Conservation (phyloP, 257 asterid species). For the Solanum etuberosum region DNA sequence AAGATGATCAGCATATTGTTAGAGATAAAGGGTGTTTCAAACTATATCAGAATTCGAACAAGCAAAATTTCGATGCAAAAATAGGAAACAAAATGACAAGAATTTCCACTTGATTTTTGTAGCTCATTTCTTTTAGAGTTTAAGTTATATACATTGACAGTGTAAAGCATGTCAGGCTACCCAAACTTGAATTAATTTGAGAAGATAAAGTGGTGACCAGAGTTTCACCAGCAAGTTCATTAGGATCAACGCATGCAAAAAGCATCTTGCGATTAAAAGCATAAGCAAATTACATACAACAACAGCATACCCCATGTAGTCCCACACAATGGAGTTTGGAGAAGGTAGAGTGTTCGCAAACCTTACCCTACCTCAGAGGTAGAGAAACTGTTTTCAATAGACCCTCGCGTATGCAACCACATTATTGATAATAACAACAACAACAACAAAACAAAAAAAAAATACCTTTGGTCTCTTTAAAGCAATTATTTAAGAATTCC, state of each 20-base stretch:
- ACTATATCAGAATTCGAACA: neutral
- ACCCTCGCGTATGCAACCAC: neutral
- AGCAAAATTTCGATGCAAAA: neutral
- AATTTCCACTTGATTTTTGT: neutral
- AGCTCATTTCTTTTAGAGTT: neutral
- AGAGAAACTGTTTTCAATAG: neutral
- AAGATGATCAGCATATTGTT: constrained; percentile 14
- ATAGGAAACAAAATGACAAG: neutral
- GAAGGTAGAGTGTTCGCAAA: neutral
- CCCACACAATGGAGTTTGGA: neutral
- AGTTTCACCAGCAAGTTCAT: neutral
- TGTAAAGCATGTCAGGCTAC: neutral
- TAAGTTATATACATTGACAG: neutral
- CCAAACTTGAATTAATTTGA: neutral
- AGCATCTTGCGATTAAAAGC: neutral
- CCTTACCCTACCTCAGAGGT: neutral
- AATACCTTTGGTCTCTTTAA: constrained; percentile 54
- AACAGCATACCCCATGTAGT: neutral
- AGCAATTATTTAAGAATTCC: constrained; percentile 80
- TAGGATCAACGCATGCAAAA: neutral
- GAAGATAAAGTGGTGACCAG: neutral
- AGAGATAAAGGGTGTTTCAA: neutral
- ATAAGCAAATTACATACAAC: neutral
- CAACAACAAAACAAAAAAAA: neutral
- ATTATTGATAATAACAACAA: neutral